phyloP scores from a whole-genome alignment of 306 rosid genomes.

The Senna siamea region DNA sequence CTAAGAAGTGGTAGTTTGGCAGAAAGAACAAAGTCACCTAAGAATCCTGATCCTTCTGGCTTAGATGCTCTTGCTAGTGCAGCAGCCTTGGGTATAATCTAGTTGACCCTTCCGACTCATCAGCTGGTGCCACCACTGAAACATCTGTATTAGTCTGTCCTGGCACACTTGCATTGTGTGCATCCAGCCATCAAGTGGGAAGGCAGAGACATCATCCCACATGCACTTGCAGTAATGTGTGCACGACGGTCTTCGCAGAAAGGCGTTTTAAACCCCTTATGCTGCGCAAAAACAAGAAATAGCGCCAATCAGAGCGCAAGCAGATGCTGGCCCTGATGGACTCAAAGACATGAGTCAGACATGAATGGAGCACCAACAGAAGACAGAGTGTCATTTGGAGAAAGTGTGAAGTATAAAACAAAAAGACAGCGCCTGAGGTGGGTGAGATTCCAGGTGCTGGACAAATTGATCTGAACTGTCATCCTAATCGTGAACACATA shows the following conservation, averaged over 20 bases:
- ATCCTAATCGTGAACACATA: constrained; percentile 70
- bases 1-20: constrained; percentile 72
- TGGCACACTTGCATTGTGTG: constrained; percentile 94
- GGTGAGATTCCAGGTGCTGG: constrained; percentile 60
- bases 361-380: constrained; percentile 48
- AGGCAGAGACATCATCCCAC: constrained; percentile 86
- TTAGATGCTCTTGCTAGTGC: constrained; percentile 92
- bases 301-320: constrained; percentile 73
- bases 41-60: constrained; percentile 74
- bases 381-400: constrained; percentile 39
- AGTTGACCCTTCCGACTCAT: constrained; percentile 55
- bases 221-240: constrained; percentile 91
- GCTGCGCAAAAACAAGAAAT: constrained; percentile 85
- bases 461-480: constrained; percentile 77
- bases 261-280: constrained; percentile 93
- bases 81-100: constrained; percentile 80
- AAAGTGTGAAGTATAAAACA: constrained; percentile 46
- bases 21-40: constrained; percentile 48
- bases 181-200: constrained; percentile 97
- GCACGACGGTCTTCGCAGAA: constrained; percentile 86
- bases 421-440: constrained; percentile 47
- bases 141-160: constrained; percentile 95
- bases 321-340: constrained; percentile 51
- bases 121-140: constrained; percentile 79
- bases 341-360: constrained; percentile 44